Percentiles rank a stretch among this genome's conserved stretches.
These are phyloP conservation scores for Manihot esculenta DNA, from an alignment of 441 rosid species.

Conservation along the genomic window DNA sequence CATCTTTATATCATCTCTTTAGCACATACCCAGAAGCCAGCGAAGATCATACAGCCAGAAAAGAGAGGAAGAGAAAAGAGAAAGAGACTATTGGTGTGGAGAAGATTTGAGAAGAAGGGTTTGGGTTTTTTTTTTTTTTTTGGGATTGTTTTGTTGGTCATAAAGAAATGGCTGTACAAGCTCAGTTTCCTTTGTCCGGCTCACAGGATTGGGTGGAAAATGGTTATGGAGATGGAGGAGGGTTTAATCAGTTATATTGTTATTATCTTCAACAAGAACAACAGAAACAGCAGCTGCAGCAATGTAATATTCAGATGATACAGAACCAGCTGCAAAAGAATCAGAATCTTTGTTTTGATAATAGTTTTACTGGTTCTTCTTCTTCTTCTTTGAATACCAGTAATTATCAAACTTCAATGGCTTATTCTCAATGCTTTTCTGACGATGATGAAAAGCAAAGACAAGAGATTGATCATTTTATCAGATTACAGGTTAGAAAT, in stretches of 20 bases:
- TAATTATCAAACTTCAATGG: conserved; percentile 15
- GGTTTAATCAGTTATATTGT: conserved; percentile 23
- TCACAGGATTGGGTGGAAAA: conserved; percentile 47
- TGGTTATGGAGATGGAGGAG: conserved; percentile 35
- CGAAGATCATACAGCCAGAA: no score
- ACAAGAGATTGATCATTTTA: conserved; percentile 55
- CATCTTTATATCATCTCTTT: no score
- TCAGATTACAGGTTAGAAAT: conserved; percentile 53
- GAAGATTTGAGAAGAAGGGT: neutral
- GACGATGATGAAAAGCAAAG: conserved; percentile 44
- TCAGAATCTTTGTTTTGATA: conserved; percentile 30
- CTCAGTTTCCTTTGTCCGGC: conserved; percentile 49
- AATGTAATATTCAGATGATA: neutral
- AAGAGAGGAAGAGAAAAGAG: no score
- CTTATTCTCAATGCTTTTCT: conserved; percentile 24
- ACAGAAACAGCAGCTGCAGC: conserved; percentile 22
- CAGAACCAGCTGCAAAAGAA: conserved; percentile 25
- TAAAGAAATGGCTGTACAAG: conserved; percentile 63
- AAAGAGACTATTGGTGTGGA: no score
- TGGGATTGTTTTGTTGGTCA: neutral
- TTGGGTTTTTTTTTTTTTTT: neutral
- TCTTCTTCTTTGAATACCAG: conserved; percentile 21
- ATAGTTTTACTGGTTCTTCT: neutral
- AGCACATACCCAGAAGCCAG: no score
- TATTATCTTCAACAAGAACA: conserved; percentile 30